These are phyloP conservation scores for Suhomyces bokatorum DNA, from an alignment of 1,139 yeast genomes.

Conservation along the genomic window DNA sequence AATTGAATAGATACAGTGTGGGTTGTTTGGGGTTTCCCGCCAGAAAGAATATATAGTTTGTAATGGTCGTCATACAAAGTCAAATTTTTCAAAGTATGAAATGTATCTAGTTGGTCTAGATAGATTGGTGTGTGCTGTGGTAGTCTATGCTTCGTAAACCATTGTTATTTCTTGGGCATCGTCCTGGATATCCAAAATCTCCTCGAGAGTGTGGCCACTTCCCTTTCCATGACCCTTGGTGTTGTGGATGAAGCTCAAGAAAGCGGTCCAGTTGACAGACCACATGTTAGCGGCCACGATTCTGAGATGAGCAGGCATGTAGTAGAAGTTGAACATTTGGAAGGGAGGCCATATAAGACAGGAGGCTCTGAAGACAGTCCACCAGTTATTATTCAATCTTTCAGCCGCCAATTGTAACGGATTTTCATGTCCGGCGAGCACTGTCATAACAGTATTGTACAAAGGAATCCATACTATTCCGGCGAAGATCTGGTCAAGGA, in stretches of 20 bases:
- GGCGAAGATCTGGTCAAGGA: slow-evolving; percentile 38
- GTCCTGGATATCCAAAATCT: slow-evolving; percentile 42
- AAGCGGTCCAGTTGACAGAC: slow-evolving; percentile 49
- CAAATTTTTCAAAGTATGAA: too few relatives aligned
- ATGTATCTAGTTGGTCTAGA: too few relatives aligned
- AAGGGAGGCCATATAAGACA: slow-evolving; percentile 51
- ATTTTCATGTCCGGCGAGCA: slow-evolving; percentile 38
- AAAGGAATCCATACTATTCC: slow-evolving; percentile 46
- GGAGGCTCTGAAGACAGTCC: slow-evolving; percentile 42
- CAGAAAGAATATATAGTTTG: too few relatives aligned
- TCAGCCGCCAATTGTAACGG: slow-evolving; percentile 36
- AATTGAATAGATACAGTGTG: background rate
- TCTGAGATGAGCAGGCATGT: slow-evolving; percentile 44
- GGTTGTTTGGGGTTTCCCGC: background rate
- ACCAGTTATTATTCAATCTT: slow-evolving; percentile 43
- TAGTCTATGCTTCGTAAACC: slow-evolving; percentile 24
- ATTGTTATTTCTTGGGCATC: slow-evolving; percentile 30
- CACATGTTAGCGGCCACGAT: slow-evolving; percentile 42
- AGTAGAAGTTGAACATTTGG: slow-evolving; percentile 40
- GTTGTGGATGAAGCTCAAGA: slow-evolving; percentile 46
- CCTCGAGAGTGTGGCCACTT: slow-evolving; percentile 38
- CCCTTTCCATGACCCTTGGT: slow-evolving; percentile 48
- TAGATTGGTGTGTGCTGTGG: too few relatives aligned
- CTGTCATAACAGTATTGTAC: slow-evolving; percentile 44
- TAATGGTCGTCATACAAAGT: too few relatives aligned